Conservation (phyloP, 257 asterid species). For the Solanum clarkiae region DNA sequence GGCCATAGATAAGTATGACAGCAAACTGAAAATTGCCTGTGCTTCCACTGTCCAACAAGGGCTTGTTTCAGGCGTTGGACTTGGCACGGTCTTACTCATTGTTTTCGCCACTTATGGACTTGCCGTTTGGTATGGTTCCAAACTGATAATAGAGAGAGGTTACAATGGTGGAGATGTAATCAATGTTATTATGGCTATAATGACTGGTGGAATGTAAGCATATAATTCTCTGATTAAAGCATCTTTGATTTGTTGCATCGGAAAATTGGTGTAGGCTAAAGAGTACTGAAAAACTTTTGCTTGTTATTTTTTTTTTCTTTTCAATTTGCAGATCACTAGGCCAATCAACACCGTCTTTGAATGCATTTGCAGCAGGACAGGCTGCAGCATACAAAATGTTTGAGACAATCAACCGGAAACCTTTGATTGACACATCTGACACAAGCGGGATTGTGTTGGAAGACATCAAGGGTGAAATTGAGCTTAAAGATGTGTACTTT, state of each 20-base stretch:
- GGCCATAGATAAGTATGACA: conserved; percentile 36
- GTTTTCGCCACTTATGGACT: conserved; percentile 43
- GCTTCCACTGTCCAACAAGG: conserved; percentile 43
- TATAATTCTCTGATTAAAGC: background rate
- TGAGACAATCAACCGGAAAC: conserved; percentile 48
- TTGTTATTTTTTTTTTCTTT: background rate
- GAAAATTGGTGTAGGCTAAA: background rate
- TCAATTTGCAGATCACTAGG: conserved; percentile 41
- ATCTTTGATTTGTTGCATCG: background rate
- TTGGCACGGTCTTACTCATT: conserved; percentile 32
- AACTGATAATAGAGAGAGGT: conserved; percentile 22
- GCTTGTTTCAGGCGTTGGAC: conserved; percentile 53
- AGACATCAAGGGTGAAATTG: conserved; percentile 35
- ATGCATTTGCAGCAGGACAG: conserved; percentile 57
- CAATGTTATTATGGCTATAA: conserved; percentile 46
- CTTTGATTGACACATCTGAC: conserved; percentile 36
- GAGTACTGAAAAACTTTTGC: background rate
- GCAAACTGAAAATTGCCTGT: conserved; percentile 40
- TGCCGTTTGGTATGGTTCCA: conserved; percentile 70
- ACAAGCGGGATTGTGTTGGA: conserved; percentile 27
- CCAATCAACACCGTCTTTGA: conserved; percentile 47
- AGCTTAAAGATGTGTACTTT: conserved; percentile 41
- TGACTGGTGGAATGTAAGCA: conserved; percentile 67
- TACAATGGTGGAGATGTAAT: conserved; percentile 49
- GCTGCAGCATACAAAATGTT: conserved; percentile 68